A percentile compares a stretch with the other conserved stretches of the same genome.
phyloP scores from a whole-genome alignment of 495 filamentous ascomycete genomes.

The Platismatia glauca region DNA sequence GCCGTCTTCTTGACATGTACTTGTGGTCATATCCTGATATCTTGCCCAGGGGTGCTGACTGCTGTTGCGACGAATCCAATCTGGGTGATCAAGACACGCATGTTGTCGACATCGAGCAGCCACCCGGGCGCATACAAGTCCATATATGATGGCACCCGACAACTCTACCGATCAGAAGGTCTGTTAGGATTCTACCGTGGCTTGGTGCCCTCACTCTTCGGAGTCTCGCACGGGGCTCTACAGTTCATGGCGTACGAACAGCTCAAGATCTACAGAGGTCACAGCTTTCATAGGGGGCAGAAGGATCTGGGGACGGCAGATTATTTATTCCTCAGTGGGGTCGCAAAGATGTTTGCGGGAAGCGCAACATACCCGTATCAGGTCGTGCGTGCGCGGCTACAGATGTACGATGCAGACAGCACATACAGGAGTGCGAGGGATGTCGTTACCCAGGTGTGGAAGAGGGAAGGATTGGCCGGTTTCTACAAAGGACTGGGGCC shows the following conservation, averaged over 20 bases:
- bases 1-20: neutral
- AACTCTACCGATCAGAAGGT: conserved; percentile 62
- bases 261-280: conserved; percentile 54
- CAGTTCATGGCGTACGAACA: conserved; percentile 96
- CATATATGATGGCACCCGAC: conserved; percentile 56
- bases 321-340: conserved; percentile 63
- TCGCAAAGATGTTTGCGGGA: conserved; percentile 82
- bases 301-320: conserved; percentile 60
- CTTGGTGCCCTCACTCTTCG: conserved; percentile 70
- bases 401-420: conserved; percentile 71
- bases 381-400: conserved; percentile 76
- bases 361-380: conserved; percentile 89
- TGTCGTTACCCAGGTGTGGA: conserved; percentile 64
- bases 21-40: neutral
- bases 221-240: conserved; percentile 89
- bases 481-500: conserved; percentile 92
- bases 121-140: conserved; percentile 74
- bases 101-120: conserved; percentile 71
- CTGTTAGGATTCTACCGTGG: conserved; percentile 74
- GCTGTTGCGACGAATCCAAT: conserved; percentile 86
- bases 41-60: conserved; percentile 48
- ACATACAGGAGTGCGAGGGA: conserved; percentile 62
- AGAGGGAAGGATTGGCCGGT: conserved; percentile 65
- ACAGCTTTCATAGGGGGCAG: conserved; percentile 13
- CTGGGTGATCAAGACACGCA: conserved; percentile 97